Conservation (phyloP, 345 rosid genomes). For the Zanthoxylum bungeanum region DNA sequence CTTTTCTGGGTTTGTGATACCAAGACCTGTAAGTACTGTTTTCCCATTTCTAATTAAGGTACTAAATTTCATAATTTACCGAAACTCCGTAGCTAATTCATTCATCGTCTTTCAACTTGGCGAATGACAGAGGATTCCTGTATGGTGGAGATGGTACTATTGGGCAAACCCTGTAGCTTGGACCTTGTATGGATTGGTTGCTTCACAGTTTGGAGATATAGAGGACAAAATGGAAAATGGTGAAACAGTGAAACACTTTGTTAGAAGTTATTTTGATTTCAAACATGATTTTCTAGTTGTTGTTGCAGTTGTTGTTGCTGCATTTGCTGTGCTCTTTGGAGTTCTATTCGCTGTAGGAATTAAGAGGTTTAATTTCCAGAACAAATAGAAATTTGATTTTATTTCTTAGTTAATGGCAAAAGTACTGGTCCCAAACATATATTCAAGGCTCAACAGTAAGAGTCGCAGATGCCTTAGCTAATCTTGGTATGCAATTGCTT, state of each 20-base stretch:
- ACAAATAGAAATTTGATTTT: slow-evolving; percentile 22
- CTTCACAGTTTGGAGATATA: slow-evolving; percentile 52
- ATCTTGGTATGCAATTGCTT: too few relatives aligned
- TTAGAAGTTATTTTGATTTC: slow-evolving; percentile 51
- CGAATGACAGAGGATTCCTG: slow-evolving; percentile 47
- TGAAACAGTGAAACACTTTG: slow-evolving; percentile 47
- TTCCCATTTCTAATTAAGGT: not conserved
- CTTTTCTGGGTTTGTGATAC: slow-evolving; percentile 38
- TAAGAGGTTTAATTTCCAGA: slow-evolving; percentile 70
- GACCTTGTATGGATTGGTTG: slow-evolving; percentile 50
- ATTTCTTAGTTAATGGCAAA: not conserved
- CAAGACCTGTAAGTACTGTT: slow-evolving; percentile 29
- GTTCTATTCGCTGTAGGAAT: slow-evolving; percentile 65
- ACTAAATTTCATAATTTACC: not conserved
- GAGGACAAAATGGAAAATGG: slow-evolving; percentile 33
- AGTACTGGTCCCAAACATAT: not conserved
- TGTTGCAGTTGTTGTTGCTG: slow-evolving; percentile 45
- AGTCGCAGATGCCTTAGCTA: too few relatives aligned
- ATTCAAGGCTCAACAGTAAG: too few relatives aligned
- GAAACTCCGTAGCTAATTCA: not conserved
- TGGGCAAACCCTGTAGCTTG: slow-evolving; percentile 55
- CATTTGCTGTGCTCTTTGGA: slow-evolving; percentile 45
- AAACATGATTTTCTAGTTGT: slow-evolving; percentile 55
- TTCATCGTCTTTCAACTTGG: not conserved
- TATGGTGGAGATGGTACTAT: slow-evolving; percentile 73